These are phyloP conservation scores for Erucastrum elatum DNA, from an alignment of 345 rosid genomes.

Conservation along the genomic window DNA sequence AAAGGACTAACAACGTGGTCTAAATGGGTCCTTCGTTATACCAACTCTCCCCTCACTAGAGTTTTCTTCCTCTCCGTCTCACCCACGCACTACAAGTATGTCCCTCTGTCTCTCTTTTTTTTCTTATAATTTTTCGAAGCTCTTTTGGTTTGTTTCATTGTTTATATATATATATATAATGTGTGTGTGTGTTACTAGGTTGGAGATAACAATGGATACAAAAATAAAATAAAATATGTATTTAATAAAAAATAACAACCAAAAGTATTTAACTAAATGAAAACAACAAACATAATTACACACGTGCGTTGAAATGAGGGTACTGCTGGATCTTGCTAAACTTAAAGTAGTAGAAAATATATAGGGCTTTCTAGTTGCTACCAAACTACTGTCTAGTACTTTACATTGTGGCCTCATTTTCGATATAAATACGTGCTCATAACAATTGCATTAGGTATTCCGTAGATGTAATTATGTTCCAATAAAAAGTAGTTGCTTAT, in stretches of 20 bases:
- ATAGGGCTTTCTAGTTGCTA: slow-evolving; percentile 17
- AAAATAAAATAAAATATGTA: neutral
- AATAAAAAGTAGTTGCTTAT: neutral
- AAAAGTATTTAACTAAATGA: neutral
- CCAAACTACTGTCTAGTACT: slow-evolving; percentile 6
- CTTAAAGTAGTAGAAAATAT: neutral
- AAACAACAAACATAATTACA: neutral
- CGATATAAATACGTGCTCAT: slow-evolving; percentile 1
- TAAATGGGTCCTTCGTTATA: slow-evolving; percentile 65
- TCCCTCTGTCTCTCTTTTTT: neutral
- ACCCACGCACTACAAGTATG: slow-evolving; percentile 66
- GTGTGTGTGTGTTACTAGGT: no score
- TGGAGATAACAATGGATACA: neutral
- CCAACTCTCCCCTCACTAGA: slow-evolving; percentile 52
- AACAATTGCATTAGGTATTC: neutral
- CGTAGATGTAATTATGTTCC: neutral
- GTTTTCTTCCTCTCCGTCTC: slow-evolving; percentile 85
- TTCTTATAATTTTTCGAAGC: neutral
- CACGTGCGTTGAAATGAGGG: slow-evolving; percentile 23
- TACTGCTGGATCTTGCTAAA: slow-evolving; percentile 22
- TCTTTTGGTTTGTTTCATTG: no score
- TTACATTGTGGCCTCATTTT: slow-evolving; percentile 21
- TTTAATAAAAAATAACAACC: neutral
- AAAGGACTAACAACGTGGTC: slow-evolving; percentile 86
- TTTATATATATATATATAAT: no score